These are phyloP conservation scores for Bruguiera hainesii DNA, from an alignment of 441 rosid species.

Conservation along the genomic window DNA sequence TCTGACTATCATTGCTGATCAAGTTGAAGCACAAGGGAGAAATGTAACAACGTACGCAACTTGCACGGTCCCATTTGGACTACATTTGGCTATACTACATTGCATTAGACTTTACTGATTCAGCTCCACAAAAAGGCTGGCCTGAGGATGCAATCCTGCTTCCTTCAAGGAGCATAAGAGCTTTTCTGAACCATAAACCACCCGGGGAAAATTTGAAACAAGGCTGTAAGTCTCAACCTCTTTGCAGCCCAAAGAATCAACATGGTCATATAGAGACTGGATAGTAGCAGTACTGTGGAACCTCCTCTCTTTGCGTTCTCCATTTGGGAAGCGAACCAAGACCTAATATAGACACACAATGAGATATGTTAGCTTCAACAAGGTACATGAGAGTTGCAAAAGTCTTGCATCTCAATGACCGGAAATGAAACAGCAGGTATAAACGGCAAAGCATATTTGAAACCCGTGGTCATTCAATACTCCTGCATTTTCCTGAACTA, in stretches of 20 bases:
- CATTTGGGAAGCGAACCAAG: conserved; percentile 82
- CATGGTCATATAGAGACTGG: conserved; percentile 71
- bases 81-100: conserved; percentile 13
- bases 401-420: not conserved
- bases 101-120: conserved; percentile 34
- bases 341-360: conserved; percentile 37
- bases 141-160: conserved; percentile 95
- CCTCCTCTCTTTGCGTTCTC: conserved; percentile 93
- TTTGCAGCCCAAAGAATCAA: conserved; percentile 78
- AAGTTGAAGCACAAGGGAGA: conserved; percentile 19
- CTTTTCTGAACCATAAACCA: conserved; percentile 65
- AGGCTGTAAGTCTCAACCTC: conserved; percentile 70
- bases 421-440: too few relatives aligned
- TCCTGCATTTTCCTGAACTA: too few relatives aligned
- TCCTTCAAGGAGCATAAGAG: conserved; percentile 58
- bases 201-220: conserved; percentile 84
- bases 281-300: conserved; percentile 53
- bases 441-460: too few relatives aligned
- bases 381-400: too few relatives aligned
- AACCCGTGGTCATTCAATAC: too few relatives aligned
- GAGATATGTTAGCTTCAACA: not conserved
- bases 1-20: conserved; percentile 21
- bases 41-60: conserved; percentile 18
- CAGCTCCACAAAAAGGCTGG: conserved; percentile 93
- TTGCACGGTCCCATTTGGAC: conserved; percentile 14